Evolutionary conservation across 495 filamentous ascomycete genomes (phyloP).

Genomic region (Platismatia glauca): DNA sequence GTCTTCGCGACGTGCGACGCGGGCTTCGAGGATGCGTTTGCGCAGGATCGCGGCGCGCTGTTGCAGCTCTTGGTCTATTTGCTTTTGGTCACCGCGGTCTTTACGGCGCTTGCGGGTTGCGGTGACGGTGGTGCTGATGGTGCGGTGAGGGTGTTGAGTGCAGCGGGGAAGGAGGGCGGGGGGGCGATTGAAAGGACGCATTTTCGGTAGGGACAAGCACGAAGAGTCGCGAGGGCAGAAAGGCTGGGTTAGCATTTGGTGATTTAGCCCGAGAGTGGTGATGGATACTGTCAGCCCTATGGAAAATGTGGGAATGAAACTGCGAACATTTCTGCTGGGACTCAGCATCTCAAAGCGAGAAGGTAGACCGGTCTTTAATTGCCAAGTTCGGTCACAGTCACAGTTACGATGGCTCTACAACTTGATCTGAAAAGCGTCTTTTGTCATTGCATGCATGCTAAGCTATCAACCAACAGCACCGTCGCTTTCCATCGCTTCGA

Average conservation of each 20-base stretch:
- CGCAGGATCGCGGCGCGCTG: background rate
- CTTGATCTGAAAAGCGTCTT: background rate
- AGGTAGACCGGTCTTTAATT: background rate
- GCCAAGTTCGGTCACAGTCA: too few species aligned
- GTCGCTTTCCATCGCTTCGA: background rate
- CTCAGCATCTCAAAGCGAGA: background rate
- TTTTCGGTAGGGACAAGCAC: background rate
- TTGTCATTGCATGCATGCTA: constrained; percentile 2
- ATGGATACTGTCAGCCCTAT: constrained; percentile 11
- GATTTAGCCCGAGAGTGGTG: background rate
- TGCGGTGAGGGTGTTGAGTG: background rate
- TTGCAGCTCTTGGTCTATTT: background rate
- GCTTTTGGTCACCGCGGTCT: background rate
- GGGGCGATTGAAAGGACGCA: background rate
- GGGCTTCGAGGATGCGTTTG: background rate
- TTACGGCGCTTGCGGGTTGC: background rate
- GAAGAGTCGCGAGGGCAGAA: background rate
- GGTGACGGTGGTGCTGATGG: background rate
- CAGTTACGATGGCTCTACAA: background rate
- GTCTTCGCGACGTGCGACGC: constrained; percentile 46
- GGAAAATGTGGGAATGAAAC: background rate
- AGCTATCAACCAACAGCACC: background rate
- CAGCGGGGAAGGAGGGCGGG: background rate
- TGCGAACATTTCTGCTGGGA: background rate
- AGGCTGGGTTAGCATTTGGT: too few species aligned